Conservation (phyloP, 2,329 filamentous ascomycete species). For the Alternaria brassicae region DNA sequence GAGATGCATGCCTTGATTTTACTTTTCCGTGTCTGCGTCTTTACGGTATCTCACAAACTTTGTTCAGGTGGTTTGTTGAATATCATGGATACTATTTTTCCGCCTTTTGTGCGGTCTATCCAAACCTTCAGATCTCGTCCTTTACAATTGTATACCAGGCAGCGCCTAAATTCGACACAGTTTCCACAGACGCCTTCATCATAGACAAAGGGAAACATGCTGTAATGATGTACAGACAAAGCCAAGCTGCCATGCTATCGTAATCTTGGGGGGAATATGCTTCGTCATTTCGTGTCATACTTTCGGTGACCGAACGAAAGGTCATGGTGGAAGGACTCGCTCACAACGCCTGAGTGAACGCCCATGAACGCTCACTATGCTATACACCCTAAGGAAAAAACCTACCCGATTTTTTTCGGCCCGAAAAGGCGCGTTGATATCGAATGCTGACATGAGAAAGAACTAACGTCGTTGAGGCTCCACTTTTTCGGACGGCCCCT, state of each 20-base stretch:
- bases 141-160: constrained; percentile 1
- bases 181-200: constrained; percentile 13
- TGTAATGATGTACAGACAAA: constrained; percentile 32
- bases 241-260: constrained; percentile 25
- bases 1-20: not conserved
- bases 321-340: constrained; percentile 21
- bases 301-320: constrained; percentile 34
- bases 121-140: constrained; percentile 4
- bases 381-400: constrained; percentile 35
- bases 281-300: constrained; percentile 40
- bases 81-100: constrained; percentile 16
- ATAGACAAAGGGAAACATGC: constrained; percentile 16
- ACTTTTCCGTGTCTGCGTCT: not conserved
- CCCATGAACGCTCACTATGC: constrained; percentile 48
- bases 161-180: constrained; percentile 1
- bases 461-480: not conserved
- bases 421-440: constrained; percentile 14
- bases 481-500: constrained; percentile 3
- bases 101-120: constrained; percentile 21
- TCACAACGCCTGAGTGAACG: constrained; percentile 37
- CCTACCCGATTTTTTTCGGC: constrained; percentile 19
- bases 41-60: not conserved
- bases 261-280: constrained; percentile 40
- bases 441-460: constrained; percentile 12
- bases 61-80: not conserved